Conservation (phyloP, 2,329 filamentous ascomycete species). For the Scytalidium lignicola region DNA sequence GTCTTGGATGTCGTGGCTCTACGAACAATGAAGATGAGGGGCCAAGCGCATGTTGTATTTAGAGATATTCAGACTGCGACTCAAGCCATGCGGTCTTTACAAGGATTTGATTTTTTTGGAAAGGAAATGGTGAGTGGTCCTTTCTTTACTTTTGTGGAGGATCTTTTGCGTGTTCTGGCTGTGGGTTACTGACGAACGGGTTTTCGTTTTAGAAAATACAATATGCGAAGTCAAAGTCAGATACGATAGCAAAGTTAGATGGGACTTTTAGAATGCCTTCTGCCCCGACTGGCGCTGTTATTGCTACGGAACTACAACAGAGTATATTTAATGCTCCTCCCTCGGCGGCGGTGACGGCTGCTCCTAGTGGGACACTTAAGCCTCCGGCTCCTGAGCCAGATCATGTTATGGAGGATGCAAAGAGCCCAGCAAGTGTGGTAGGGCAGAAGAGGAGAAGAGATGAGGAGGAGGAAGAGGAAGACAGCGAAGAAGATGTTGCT, state of each 20-base stretch:
- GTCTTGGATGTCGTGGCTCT: conserved; percentile 88
- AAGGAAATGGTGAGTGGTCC: conserved; percentile 67
- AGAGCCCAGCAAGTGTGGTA: conserved; percentile 46
- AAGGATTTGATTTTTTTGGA: conserved; percentile 82
- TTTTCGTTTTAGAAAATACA: conserved; percentile 65
- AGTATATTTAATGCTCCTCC: conserved; percentile 73
- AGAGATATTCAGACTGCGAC: conserved; percentile 87
- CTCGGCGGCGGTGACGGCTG: conserved; percentile 37
- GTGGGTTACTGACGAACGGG: background rate
- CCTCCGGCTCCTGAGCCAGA: conserved; percentile 41
- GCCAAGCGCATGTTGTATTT: conserved; percentile 90
- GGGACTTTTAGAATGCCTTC: conserved; percentile 76
- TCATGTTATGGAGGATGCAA: conserved; percentile 44
- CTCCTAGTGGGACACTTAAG: conserved; percentile 33
- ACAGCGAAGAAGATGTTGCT: conserved; percentile 62
- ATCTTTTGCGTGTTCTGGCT: background rate
- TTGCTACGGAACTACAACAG: conserved; percentile 70
- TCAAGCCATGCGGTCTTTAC: conserved; percentile 83
- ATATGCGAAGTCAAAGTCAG: conserved; percentile 85
- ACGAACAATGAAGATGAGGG: conserved; percentile 88
- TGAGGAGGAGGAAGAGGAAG: conserved; percentile 60
- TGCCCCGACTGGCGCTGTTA: conserved; percentile 48
- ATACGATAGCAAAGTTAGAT: conserved; percentile 85
- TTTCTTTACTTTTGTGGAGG: background rate
- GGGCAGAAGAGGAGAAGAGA: conserved; percentile 69